Conservation (phyloP, 305 asterid genomes). For the Rubia balearica region DNA sequence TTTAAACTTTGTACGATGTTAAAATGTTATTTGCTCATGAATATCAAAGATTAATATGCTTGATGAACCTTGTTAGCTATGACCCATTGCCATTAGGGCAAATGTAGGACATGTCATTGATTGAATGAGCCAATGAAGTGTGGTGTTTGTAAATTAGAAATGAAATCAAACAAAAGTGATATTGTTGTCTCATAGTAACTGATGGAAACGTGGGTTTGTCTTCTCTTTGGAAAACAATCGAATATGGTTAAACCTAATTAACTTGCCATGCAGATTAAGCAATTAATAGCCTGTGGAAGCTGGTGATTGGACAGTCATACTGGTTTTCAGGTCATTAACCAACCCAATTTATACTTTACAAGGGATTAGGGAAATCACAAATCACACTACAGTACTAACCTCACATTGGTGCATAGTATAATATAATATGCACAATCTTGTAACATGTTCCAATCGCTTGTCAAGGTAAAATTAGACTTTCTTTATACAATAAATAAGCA, state of each 20-base stretch:
- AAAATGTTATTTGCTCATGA: background rate
- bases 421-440: too few relatives aligned
- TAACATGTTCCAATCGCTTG: too few relatives aligned
- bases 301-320: background rate
- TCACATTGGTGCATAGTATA: too few relatives aligned
- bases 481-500: too few relatives aligned
- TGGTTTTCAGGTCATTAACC: background rate
- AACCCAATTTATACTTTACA: background rate
- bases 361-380: background rate
- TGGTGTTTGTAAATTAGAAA: background rate
- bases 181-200: background rate
- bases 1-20: background rate
- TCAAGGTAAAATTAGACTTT: too few relatives aligned
- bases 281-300: background rate
- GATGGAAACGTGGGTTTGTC: slow-evolving; percentile 19
- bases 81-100: background rate
- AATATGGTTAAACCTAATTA: background rate
- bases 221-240: background rate
- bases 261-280: slow-evolving; percentile 2
- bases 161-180: background rate
- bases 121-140: slow-evolving; percentile 1
- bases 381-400: background rate
- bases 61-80: background rate
- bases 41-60: background rate
- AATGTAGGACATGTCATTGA: background rate